These are phyloP conservation scores for Petunia secreta DNA, from an alignment of 257 asterid species.

Conservation along the genomic window DNA sequence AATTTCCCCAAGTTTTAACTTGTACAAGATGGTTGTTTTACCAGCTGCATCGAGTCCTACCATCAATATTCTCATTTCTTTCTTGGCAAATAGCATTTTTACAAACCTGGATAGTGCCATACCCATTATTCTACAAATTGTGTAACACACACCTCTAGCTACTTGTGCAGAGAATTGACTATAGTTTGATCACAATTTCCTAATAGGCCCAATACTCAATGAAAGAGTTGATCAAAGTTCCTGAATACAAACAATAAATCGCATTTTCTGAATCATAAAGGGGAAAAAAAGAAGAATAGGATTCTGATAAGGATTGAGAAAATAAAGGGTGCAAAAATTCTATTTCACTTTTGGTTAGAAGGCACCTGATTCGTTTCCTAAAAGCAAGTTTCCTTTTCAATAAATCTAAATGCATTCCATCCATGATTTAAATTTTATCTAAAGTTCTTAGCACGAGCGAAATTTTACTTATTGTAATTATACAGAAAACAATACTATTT, in stretches of 20 bases:
- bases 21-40: slow-evolving; percentile 53
- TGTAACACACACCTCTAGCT: neutral
- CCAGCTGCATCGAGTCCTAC: slow-evolving; percentile 61
- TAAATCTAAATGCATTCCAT: neutral
- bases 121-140: slow-evolving; percentile 40
- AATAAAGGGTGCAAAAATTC: slow-evolving; percentile 29
- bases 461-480: too few relatives aligned
- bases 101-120: slow-evolving; percentile 41
- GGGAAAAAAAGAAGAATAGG: slow-evolving; percentile 22
- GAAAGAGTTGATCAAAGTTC: neutral
- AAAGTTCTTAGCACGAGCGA: too few relatives aligned
- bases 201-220: neutral
- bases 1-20: slow-evolving; percentile 57
- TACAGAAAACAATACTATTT: too few relatives aligned
- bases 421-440: too few relatives aligned
- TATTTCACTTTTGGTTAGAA: neutral
- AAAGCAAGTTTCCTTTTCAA: slow-evolving; percentile 2
- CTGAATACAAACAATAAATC: neutral
- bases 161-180: neutral
- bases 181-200: neutral
- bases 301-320: slow-evolving; percentile 27
- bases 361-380: neutral
- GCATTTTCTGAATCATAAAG: neutral
- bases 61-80: slow-evolving; percentile 59
- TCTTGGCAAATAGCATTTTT: slow-evolving; percentile 44